Conservation (phyloP, 2,329 filamentous ascomycete species). For the Dichotomopilus funicola region DNA sequence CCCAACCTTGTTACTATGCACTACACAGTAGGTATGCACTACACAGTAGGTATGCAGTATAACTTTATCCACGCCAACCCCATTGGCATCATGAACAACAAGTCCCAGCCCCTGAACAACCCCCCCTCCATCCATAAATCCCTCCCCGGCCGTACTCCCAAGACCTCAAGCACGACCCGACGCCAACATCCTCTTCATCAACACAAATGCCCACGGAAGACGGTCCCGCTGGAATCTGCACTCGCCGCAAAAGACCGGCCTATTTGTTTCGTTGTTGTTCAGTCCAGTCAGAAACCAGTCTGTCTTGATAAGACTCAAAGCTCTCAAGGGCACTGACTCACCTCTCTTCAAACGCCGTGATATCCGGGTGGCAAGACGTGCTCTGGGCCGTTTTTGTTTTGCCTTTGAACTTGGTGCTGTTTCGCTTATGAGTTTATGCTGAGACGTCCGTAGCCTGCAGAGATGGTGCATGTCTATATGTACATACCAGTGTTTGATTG, state of each 20-base stretch:
- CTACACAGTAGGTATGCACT: too few relatives aligned
- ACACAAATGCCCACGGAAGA: neutral
- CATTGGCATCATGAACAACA: neutral
- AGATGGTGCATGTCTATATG: neutral
- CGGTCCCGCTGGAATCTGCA: conserved; percentile 1
- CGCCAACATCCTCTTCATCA: neutral
- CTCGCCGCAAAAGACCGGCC: conserved; percentile 5
- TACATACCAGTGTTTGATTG: conserved; percentile 3
- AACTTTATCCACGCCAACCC: too few relatives aligned
- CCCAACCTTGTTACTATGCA: too few relatives aligned
- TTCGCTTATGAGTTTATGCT: neutral
- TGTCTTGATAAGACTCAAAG: neutral
- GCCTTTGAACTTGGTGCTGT: conserved; percentile 2
- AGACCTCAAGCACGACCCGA: neutral
- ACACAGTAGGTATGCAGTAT: too few relatives aligned
- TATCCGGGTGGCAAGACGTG: neutral
- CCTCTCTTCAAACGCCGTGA: conserved; percentile 10
- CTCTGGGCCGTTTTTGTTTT: neutral
- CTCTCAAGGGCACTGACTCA: neutral
- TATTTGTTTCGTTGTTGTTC: neutral
- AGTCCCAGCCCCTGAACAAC: neutral
- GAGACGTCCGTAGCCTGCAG: neutral
- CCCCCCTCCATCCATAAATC: neutral
- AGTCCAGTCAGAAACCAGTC: neutral
- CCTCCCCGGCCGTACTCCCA: too few relatives aligned